A percentile compares a stretch with the other conserved stretches of the same genome.
These are phyloP conservation scores for Colletotrichum sp. DNA, from an alignment of 2,329 filamentous ascomycete genomes.

Conservation along the genomic window DNA sequence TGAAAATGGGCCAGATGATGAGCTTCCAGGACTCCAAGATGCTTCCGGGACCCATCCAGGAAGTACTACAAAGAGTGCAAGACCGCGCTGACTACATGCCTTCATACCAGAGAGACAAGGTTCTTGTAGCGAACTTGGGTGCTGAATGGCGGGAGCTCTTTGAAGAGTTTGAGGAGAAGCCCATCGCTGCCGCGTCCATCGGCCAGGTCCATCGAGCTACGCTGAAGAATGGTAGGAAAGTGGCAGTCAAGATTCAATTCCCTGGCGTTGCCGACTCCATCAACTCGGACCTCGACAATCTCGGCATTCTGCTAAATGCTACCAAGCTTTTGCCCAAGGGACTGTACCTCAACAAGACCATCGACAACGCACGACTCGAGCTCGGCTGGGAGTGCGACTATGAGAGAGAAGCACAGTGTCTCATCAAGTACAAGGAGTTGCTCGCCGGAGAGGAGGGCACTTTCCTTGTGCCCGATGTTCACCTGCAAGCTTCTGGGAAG, in stretches of 20 bases:
- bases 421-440: constrained; percentile 74
- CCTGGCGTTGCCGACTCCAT: constrained; percentile 96
- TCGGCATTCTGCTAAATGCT: constrained; percentile 87
- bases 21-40: constrained; percentile 98
- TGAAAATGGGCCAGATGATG: constrained; percentile 98
- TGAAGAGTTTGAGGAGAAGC: constrained; percentile 83
- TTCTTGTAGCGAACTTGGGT: constrained; percentile 80
- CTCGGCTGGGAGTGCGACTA: constrained; percentile 99
- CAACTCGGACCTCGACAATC: constrained; percentile 93
- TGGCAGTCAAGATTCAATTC: constrained; percentile 97
- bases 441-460: constrained; percentile 74
- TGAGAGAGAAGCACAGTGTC: constrained; percentile 82
- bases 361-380: constrained; percentile 90
- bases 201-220: constrained; percentile 92
- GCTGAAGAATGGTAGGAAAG: constrained; percentile 73
- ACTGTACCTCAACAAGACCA: constrained; percentile 94
- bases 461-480: constrained; percentile 81
- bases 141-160: constrained; percentile 85
- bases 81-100: constrained; percentile 99
- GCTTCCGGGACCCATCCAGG: constrained; percentile 84
- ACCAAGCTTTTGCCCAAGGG: constrained; percentile 90
- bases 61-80: constrained; percentile 92
- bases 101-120: constrained; percentile 85
- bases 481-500: constrained; percentile 78
- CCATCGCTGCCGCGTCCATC: constrained; percentile 94